Evolutionary conservation across 1,284 basidiomycete genomes (phyloP).

Genomic region (Volvariella volvacea): DNA sequence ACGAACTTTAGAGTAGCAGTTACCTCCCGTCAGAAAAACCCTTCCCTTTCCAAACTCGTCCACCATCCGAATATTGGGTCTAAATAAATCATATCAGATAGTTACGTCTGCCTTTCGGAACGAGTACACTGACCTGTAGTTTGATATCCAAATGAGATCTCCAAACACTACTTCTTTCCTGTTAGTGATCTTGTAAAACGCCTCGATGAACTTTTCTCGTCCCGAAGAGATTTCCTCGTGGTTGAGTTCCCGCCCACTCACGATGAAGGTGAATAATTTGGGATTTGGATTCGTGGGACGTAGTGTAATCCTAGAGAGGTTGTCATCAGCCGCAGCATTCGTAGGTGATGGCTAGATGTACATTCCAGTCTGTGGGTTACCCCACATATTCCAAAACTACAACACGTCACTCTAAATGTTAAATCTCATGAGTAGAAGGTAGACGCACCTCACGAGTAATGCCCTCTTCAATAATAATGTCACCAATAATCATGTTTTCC

Average conservation of each 20-base stretch:
- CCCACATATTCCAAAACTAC: constrained; percentile 5
- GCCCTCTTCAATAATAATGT: constrained; percentile 25
- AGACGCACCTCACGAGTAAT: constrained; percentile 20
- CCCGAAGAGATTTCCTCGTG: constrained; percentile 13
- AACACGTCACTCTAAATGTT: background rate
- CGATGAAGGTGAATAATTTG: constrained; percentile 3
- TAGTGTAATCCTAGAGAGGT: background rate
- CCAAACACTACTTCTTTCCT: constrained; percentile 20
- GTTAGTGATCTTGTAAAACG: constrained; percentile 8
- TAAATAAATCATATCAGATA: constrained; percentile 5
- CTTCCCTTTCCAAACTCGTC: constrained; percentile 13
- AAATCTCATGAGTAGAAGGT: background rate
- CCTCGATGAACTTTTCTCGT: constrained; percentile 14
- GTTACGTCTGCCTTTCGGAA: no score
- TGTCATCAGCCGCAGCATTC: background rate
- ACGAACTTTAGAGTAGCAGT: background rate
- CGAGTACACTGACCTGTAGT: constrained; percentile 17
- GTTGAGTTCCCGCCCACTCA: constrained; percentile 12
- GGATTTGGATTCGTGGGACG: constrained; percentile 1
- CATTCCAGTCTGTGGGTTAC: background rate
- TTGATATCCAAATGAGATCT: constrained; percentile 15
- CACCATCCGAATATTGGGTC: constrained; percentile 14
- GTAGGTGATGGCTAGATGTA: background rate
- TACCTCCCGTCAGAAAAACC: constrained; percentile 25
- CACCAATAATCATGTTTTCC: constrained; percentile 22